Percentiles rank a stretch among this genome's conserved stretches.
Evolutionary conservation across 768 basidiomycete genomes (phyloP).

Genomic region (Boletus patriciae): DNA sequence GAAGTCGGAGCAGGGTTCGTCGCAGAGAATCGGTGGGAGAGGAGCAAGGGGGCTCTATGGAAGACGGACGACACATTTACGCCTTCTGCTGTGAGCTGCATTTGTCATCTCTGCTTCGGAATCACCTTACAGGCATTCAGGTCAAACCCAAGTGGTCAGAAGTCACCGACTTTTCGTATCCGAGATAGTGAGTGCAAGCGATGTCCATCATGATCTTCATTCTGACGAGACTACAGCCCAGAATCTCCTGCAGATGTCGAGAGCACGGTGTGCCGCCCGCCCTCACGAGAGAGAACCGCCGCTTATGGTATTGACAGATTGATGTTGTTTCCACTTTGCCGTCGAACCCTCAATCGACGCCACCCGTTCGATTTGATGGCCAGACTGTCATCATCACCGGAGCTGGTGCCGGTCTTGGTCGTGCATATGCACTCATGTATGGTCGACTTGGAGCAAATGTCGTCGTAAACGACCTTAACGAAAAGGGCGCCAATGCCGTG

Average conservation of each 20-base stretch:
- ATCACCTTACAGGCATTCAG: slow-evolving; percentile 34
- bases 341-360: slow-evolving; percentile 65
- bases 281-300: not conserved
- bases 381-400: slow-evolving; percentile 95
- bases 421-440: slow-evolving; percentile 90
- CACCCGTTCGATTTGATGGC: slow-evolving; percentile 77
- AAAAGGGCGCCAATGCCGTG: slow-evolving; percentile 78
- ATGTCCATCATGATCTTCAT: not conserved
- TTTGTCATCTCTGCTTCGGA: not conserved
- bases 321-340: slow-evolving; percentile 62
- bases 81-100: slow-evolving; percentile 75
- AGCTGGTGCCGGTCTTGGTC: slow-evolving; percentile 91
- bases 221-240: slow-evolving; percentile 49
- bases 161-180: slow-evolving; percentile 73
- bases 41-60: slow-evolving; percentile 84
- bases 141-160: slow-evolving; percentile 84
- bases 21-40: slow-evolving; percentile 92
- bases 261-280: slow-evolving; percentile 41
- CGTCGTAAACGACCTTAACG: slow-evolving; percentile 92
- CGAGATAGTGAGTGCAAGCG: slow-evolving; percentile 56
- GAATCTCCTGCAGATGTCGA: slow-evolving; percentile 62
- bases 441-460: slow-evolving; percentile 93
- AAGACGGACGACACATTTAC: slow-evolving; percentile 89
- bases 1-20: slow-evolving; percentile 93
- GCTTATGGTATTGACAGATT: slow-evolving; percentile 43